Percentiles rank a stretch among this genome's conserved stretches.
Conservation (phyloP, 1,284 basidiomycete genomes). For the Cystobasidiaceae sp. region DNA sequence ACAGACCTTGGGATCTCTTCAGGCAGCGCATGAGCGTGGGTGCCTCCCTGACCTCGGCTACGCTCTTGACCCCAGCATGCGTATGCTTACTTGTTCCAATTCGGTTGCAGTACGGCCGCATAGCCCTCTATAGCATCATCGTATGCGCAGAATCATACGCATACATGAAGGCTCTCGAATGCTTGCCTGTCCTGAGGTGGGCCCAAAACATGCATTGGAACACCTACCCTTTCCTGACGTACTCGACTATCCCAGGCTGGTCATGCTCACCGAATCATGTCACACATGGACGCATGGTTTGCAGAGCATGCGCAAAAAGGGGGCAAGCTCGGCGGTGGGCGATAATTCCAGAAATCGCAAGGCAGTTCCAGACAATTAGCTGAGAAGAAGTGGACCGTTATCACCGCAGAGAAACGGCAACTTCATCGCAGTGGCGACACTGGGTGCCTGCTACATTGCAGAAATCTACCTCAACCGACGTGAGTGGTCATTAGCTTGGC, state of each 20-base stretch:
- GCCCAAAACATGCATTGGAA: background rate
- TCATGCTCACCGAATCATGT: conserved; percentile 21
- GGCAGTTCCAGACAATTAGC: no score
- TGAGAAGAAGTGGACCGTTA: no score
- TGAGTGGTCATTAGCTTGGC: conserved; percentile 4
- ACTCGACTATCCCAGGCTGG: background rate
- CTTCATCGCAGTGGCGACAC: conserved; percentile 35
- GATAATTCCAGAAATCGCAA: background rate
- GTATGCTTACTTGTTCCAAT: no score
- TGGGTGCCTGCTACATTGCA: conserved; percentile 29
- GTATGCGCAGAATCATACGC: conserved; percentile 14
- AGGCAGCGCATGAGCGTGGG: conserved; percentile 5
- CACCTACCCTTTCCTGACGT: background rate
- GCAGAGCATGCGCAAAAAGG: conserved; percentile 26
- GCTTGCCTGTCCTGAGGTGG: conserved; percentile 21
- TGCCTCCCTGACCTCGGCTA: background rate
- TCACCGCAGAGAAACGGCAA: conserved; percentile 20
- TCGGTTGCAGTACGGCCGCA: conserved; percentile 11
- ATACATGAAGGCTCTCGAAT: conserved; percentile 14
- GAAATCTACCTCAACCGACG: conserved; percentile 33
- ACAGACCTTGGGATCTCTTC: conserved; percentile 31
- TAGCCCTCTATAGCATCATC: background rate
- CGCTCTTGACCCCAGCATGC: no score
- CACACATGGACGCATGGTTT: conserved; percentile 23
- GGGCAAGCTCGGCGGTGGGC: conserved; percentile 17